A percentile compares a stretch with the other conserved stretches of the same genome.
Evolutionary conservation across 2,329 filamentous ascomycete species (phyloP).

Genomic region (Paracoccidioides brasiliensis): DNA sequence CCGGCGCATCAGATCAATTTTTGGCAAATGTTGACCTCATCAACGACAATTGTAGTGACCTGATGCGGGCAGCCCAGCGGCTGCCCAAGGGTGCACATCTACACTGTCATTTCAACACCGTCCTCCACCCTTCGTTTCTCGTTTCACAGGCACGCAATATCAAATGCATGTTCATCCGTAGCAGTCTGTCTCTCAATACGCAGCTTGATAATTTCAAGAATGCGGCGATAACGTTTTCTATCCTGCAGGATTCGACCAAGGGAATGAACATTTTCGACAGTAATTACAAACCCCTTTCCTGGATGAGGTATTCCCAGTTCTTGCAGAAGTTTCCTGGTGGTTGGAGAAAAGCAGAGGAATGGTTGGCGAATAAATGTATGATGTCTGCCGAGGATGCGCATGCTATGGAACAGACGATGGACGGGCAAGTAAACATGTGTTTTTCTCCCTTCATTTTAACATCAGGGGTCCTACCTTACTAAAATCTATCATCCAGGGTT

Average conservation of each 20-base stretch:
- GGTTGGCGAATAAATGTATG: background rate
- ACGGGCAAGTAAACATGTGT: background rate
- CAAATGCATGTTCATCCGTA: conserved; percentile 3
- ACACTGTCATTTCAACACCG: conserved; percentile 4
- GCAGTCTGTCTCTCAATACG: background rate
- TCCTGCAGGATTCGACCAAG: background rate
- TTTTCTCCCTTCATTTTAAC: background rate
- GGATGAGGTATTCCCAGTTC: conserved; percentile 4
- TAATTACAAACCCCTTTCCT: background rate
- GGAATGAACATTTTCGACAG: background rate
- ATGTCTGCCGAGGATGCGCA: background rate
- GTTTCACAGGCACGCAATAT: background rate
- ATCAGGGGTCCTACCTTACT: background rate
- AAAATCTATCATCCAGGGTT: background rate
- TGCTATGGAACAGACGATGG: background rate
- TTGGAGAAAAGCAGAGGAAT: background rate
- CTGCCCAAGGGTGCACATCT: conserved; percentile 4
- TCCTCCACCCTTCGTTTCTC: conserved; percentile 3
- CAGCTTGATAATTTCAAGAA: background rate
- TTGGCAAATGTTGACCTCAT: conserved; percentile 1
- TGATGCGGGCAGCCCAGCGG: background rate
- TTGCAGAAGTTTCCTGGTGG: background rate
- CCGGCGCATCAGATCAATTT: background rate
- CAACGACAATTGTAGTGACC: background rate
- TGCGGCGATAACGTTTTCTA: conserved; percentile 1